phyloP scores from a whole-genome alignment of 345 rosid species.

The Arabidopsis arenosa region DNA sequence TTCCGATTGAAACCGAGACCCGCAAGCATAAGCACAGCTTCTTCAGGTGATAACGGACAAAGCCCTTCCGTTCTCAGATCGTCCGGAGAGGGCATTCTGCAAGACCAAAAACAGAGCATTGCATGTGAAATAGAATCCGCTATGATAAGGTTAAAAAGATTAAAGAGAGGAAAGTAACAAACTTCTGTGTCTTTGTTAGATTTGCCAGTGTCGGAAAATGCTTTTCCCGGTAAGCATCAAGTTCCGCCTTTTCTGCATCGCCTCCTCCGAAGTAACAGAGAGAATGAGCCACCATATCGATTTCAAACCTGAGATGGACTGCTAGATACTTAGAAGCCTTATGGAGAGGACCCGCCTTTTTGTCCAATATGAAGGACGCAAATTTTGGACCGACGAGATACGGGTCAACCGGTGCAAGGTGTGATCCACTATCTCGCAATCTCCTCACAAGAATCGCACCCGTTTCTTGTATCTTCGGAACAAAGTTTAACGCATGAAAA shows the following conservation, averaged over 20 bases:
- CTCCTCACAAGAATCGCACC: constrained; percentile 78
- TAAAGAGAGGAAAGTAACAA: constrained; percentile 25
- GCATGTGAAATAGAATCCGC: not conserved
- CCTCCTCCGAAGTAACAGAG: constrained; percentile 94
- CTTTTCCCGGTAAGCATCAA: constrained; percentile 82
- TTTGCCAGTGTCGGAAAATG: constrained; percentile 82
- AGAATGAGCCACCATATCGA: constrained; percentile 99
- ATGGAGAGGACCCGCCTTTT: constrained; percentile 42
- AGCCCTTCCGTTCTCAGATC: constrained; percentile 81
- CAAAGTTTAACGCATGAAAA: constrained; percentile 80
- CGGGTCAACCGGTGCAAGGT: constrained; percentile 67
- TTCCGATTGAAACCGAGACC: constrained; percentile 90
- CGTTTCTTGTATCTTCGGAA: constrained; percentile 85
- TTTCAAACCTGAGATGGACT: constrained; percentile 89
- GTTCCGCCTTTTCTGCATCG: constrained; percentile 66
- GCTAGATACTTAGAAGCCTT: constrained; percentile 82
- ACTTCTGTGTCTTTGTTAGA: constrained; percentile 68
- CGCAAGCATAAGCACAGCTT: constrained; percentile 88
- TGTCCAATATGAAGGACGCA: constrained; percentile 56
- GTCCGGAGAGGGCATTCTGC: constrained; percentile 80
- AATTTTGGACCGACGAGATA: constrained; percentile 72
- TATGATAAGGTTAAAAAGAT: not conserved
- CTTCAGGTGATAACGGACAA: constrained; percentile 95
- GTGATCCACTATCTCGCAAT: constrained; percentile 60
- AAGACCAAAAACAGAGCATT: not conserved